A percentile compares a stretch with the other conserved stretches of the same genome.
These are phyloP conservation scores for Backusella liffmaniae DNA, from an alignment of 192 early-diverging fungal species.

Conservation along the genomic window DNA sequence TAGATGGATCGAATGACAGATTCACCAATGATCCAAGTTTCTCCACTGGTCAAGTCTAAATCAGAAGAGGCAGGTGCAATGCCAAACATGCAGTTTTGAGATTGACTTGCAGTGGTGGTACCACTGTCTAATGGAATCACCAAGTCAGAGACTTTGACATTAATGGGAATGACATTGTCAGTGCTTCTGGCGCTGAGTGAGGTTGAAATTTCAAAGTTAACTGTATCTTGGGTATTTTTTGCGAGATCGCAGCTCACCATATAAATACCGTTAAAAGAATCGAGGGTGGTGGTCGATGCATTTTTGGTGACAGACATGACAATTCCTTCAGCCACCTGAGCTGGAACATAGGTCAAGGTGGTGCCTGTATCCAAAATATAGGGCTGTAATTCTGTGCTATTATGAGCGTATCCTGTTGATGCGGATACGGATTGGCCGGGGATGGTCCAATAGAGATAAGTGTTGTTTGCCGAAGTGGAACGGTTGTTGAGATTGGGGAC, in stretches of 20 bases:
- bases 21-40: slow-evolving; percentile 30
- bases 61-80: slow-evolving; percentile 22
- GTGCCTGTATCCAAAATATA: slow-evolving; percentile 30
- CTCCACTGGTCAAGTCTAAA: neutral
- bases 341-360: slow-evolving; percentile 22
- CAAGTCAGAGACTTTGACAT: slow-evolving; percentile 16
- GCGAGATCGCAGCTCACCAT: slow-evolving; percentile 9
- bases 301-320: neutral
- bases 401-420: neutral
- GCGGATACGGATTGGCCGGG: slow-evolving; percentile 12
- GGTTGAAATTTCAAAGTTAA: neutral
- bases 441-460: slow-evolving; percentile 25
- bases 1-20: slow-evolving; percentile 22
- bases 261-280: slow-evolving; percentile 20
- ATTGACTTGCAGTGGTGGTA: neutral
- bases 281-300: neutral
- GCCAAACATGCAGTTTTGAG: slow-evolving; percentile 26
- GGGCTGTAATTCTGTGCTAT: neutral
- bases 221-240: neutral
- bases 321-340: neutral
- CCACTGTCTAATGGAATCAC: slow-evolving; percentile 24
- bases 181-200: neutral
- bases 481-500: neutral
- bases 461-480: neutral
- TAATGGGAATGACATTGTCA: slow-evolving; percentile 1